A percentile compares a stretch with the other conserved stretches of the same genome.
Conservation (phyloP, 1,284 basidiomycete genomes). For the Anthracocystis setariae region DNA sequence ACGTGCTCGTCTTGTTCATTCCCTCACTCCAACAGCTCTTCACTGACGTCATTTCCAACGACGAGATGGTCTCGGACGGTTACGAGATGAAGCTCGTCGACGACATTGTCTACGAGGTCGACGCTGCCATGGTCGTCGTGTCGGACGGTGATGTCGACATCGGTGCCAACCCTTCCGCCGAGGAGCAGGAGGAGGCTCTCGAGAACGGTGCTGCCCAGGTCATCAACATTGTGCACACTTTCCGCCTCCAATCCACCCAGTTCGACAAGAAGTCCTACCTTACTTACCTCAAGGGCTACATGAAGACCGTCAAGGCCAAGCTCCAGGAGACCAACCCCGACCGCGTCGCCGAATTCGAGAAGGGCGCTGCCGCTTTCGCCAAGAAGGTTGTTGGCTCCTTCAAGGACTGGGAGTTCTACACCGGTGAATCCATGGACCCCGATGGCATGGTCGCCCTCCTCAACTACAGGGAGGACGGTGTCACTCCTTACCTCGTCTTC, state of each 20-base stretch:
- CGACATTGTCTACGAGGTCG: slow-evolving; percentile 88
- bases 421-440: slow-evolving; percentile 75
- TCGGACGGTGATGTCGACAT: slow-evolving; percentile 90
- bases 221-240: slow-evolving; percentile 93
- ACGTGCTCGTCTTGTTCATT: not conserved
- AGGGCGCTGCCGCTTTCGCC: slow-evolving; percentile 74
- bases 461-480: slow-evolving; percentile 72
- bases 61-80: slow-evolving; percentile 78
- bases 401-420: slow-evolving; percentile 89
- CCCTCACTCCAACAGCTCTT: slow-evolving; percentile 73
- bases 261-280: slow-evolving; percentile 96
- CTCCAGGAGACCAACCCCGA: slow-evolving; percentile 73
- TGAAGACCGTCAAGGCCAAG: slow-evolving; percentile 79
- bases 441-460: slow-evolving; percentile 68
- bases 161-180: slow-evolving; percentile 77
- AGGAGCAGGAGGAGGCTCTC: slow-evolving; percentile 84
- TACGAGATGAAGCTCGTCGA: slow-evolving; percentile 79
- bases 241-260: slow-evolving; percentile 82
- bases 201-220: slow-evolving; percentile 80
- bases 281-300: slow-evolving; percentile 85
- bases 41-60: slow-evolving; percentile 76
- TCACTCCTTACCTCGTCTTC: slow-evolving; percentile 74
- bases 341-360: slow-evolving; percentile 83
- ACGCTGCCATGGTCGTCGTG: slow-evolving; percentile 80
- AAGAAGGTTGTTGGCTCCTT: slow-evolving; percentile 85